Conservation (phyloP, 805 yeast genomes). For the Cyberlindnera meyerae region DNA sequence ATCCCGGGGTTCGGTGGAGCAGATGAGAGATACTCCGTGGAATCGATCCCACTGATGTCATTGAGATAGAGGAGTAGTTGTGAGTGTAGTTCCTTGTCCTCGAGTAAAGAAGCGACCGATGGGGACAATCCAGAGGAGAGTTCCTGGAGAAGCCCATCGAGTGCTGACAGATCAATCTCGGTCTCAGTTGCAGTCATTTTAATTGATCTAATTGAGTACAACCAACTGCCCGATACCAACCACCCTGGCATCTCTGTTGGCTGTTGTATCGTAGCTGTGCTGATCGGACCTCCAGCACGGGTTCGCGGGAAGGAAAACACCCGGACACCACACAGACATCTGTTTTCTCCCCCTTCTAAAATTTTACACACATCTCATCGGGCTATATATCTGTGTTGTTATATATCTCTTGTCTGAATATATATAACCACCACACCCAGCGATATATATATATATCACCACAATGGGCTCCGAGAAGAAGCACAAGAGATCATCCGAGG, state of each 20-base stretch:
- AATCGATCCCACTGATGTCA: constrained; percentile 44
- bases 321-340: too few relatives aligned
- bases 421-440: neutral
- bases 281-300: neutral
- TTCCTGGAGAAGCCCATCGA: constrained; percentile 33
- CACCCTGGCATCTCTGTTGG: too few relatives aligned
- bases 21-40: constrained; percentile 38
- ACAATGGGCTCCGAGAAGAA: constrained; percentile 13
- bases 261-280: too few relatives aligned
- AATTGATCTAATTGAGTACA: too few relatives aligned
- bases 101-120: constrained; percentile 23
- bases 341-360: too few relatives aligned
- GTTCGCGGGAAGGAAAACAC: constrained; percentile 2
- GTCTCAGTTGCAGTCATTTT: neutral
- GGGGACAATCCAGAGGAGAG: constrained; percentile 27
- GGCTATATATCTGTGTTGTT: too few relatives aligned
- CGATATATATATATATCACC: too few relatives aligned
- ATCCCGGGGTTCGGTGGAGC: constrained; percentile 36
- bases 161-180: constrained; percentile 12
- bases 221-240: too few relatives aligned
- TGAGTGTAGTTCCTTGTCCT: constrained; percentile 32
- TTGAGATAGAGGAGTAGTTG: constrained; percentile 32
- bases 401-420: too few relatives aligned
- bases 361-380: constrained; percentile 6
- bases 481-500: constrained; percentile 19